phyloP scores from a whole-genome alignment of 2,329 filamentous ascomycete species.

The Whalleya microplaca region DNA sequence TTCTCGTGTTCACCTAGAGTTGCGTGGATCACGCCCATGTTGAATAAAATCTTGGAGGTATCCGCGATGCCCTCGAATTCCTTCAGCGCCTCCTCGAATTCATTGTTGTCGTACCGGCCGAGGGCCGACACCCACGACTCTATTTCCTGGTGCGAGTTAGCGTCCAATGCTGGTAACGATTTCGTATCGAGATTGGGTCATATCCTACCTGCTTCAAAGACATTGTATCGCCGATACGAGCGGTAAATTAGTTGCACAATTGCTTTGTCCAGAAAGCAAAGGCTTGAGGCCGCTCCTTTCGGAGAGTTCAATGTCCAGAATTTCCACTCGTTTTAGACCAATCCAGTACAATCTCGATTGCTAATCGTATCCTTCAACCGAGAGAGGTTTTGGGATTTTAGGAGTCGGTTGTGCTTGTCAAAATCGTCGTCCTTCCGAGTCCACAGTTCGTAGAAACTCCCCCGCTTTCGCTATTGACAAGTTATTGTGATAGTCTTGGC shows the following conservation, averaged over 20 bases:
- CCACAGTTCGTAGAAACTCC: background rate
- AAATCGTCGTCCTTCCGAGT: slow-evolving; percentile 10
- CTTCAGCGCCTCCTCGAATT: slow-evolving; percentile 86
- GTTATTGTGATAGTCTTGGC: slow-evolving; percentile 11
- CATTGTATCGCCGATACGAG: slow-evolving; percentile 31
- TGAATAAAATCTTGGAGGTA: slow-evolving; percentile 98
- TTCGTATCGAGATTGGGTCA: background rate
- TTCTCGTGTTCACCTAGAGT: slow-evolving; percentile 94
- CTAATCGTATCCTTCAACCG: slow-evolving; percentile 3
- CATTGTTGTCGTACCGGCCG: slow-evolving; percentile 91
- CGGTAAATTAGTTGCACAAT: slow-evolving; percentile 25
- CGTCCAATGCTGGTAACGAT: slow-evolving; percentile 1
- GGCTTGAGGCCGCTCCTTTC: slow-evolving; percentile 25
- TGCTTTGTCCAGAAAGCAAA: slow-evolving; percentile 35
- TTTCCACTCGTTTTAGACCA: slow-evolving; percentile 15
- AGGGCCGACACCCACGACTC: slow-evolving; percentile 97
- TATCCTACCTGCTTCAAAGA: slow-evolving; percentile 40
- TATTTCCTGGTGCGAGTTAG: slow-evolving; percentile 69
- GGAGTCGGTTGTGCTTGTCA: slow-evolving; percentile 11
- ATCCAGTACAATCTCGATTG: slow-evolving; percentile 11
- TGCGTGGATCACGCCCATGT: slow-evolving; percentile 96
- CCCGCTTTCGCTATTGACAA: slow-evolving; percentile 10
- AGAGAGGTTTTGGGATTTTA: slow-evolving; percentile 9
- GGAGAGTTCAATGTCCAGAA: slow-evolving; percentile 17
- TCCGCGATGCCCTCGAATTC: slow-evolving; percentile 88